Evolutionary conservation across 2,329 filamentous ascomycete species (phyloP), one percentile per base, ranked within the genome.

Genomic region (Diaporthe humulicola): DNA sequence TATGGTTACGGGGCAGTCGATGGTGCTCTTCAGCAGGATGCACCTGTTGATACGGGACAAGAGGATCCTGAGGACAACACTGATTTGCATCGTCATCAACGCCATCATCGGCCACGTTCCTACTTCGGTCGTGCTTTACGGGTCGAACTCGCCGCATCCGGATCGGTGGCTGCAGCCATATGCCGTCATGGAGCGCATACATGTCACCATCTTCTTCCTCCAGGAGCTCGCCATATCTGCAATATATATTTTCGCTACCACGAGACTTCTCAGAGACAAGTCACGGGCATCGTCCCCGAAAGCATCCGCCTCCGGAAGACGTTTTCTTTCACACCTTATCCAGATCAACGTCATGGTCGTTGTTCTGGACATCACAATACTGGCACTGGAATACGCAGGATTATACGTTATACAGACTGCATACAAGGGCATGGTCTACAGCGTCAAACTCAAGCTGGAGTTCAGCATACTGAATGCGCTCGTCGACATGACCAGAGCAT

Each of bases 11-110:
- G 91, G 91, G 3, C 88, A 91, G 78, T 87, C 88, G 0, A 77
- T 90, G 25, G 89, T 91, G 8, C 83, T 91, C 4, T 91, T 89
- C 81, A 92, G 90, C 67, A 86, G 91, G 33, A 85, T 92, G 19
- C 88, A 93, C 77, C 84, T 93, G n/a, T 86, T 93, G 40, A 85
- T 91, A 15, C 85, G 84, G 12, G 86, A 89, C 82, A 72, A 86
- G 8, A 79, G 83, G 19, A 81, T 88, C 28, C 82, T 91, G 1
- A 84, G 84, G 8, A 86, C 83, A 48, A 85, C 90, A 2, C 83
- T 91, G 22, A 85, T 81, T 73, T 90, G 92, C 84, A 89, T 93
- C 73, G 85, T 92, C 70, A 82, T 85, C 76, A 87, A 90, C 77
- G 83, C 86, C 30, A 74, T 92, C 56, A 76, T 90, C 64, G 80